Conservation (phyloP, 257 asterid species). For the Jaltomata sinuosa region DNA sequence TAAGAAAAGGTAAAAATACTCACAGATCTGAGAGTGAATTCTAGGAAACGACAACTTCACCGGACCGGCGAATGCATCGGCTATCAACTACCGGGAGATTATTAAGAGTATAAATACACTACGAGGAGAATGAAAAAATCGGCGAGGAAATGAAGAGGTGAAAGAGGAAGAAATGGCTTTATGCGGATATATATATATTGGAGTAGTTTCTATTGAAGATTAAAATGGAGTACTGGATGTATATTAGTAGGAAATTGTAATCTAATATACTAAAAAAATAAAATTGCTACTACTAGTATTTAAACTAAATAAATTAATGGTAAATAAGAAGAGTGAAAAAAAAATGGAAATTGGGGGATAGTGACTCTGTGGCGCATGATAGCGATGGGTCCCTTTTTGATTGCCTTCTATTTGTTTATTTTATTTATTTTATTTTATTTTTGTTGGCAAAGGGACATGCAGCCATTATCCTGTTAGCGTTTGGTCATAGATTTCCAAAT, state of each 20-base stretch:
- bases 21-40: conserved; percentile 24
- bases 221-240: not conserved
- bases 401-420: not conserved
- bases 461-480: too few species aligned
- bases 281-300: not conserved
- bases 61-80: conserved; percentile 17
- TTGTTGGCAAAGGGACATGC: not conserved
- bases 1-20: not conserved
- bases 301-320: not conserved
- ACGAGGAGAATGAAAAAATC: not conserved
- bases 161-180: not conserved
- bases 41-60: conserved; percentile 13
- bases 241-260: not conserved
- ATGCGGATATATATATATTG: not conserved
- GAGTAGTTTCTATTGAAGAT: not conserved
- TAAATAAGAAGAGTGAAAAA: not conserved
- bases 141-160: not conserved
- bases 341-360: not conserved
- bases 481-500: too few species aligned
- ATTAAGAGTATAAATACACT: not conserved
- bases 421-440: not conserved
- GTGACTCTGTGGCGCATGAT: conserved; percentile 36
- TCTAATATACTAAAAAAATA: not conserved
- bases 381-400: conserved; percentile 18
- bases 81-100: not conserved